phyloP scores from a whole-genome alignment of 225 moss, liverwort and hornwort genomes.

The Marchantia paleacea region DNA sequence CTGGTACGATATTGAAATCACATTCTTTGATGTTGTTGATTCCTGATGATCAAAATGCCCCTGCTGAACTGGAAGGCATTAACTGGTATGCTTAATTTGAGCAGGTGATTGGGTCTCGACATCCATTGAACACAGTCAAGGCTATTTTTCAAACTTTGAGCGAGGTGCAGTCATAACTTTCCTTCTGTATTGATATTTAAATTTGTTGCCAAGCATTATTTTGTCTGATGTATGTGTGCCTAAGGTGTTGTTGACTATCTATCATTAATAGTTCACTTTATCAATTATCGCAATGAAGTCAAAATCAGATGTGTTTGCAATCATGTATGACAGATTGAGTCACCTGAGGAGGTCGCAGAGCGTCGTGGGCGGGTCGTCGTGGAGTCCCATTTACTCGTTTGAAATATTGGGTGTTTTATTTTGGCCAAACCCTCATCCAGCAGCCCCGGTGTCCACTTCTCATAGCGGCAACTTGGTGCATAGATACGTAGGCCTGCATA shows the following conservation, averaged over 20 bases:
- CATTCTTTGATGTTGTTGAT: not conserved
- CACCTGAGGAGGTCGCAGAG: conserved; percentile 79
- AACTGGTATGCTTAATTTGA: not conserved
- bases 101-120: conserved; percentile 86
- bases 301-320: not conserved
- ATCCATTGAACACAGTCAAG: conserved; percentile 93
- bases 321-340: conserved; percentile 54
- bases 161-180: conserved; percentile 46
- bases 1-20: not conserved
- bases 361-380: conserved; percentile 74
- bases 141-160: conserved; percentile 89
- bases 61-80: not conserved
- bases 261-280: not conserved
- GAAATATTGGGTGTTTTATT: not conserved
- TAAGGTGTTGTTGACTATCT: not conserved
- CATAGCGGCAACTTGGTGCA: not conserved
- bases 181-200: not conserved
- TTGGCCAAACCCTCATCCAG: not conserved
- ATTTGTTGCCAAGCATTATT: not conserved
- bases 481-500: not conserved
- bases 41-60: not conserved
- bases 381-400: conserved; percentile 45
- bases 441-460: not conserved
- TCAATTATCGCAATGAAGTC: not conserved
- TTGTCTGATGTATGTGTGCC: not conserved